Evolutionary conservation across 2,329 filamentous ascomycete species (phyloP).

Genomic region (Penicillium sp.): DNA sequence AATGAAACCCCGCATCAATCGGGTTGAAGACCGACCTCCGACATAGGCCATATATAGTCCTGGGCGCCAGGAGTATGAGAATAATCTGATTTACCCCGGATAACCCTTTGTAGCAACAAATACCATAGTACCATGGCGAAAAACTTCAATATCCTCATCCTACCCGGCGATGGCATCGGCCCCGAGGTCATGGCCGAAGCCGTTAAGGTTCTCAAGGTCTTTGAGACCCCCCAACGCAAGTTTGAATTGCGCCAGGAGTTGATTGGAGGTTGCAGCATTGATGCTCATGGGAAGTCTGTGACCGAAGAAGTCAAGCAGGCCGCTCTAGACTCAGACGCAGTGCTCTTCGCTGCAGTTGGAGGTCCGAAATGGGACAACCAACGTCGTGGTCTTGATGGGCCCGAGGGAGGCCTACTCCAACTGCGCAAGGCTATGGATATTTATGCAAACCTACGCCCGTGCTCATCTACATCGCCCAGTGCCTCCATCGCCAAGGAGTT

Average conservation of each 20-base stretch:
- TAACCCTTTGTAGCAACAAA: not conserved
- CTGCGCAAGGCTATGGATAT: conserved; percentile 85
- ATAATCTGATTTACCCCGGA: not conserved
- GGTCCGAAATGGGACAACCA: conserved; percentile 86
- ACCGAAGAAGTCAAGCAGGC: conserved; percentile 76
- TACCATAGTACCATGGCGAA: conserved; percentile 15
- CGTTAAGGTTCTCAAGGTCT: conserved; percentile 66
- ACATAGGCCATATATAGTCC: conserved; percentile 8
- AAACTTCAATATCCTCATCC: conserved; percentile 69
- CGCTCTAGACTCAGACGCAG: conserved; percentile 76
- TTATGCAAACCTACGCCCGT: conserved; percentile 88
- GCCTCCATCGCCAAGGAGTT: conserved; percentile 69
- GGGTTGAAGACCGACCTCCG: conserved; percentile 26
- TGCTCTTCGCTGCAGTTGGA: conserved; percentile 85
- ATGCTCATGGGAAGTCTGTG: conserved; percentile 70
- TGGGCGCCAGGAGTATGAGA: not conserved
- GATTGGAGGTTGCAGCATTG: conserved; percentile 83
- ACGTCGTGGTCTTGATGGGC: conserved; percentile 66
- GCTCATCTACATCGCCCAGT: conserved; percentile 70
- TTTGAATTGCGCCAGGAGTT: conserved; percentile 84
- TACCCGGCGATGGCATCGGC: conserved; percentile 76
- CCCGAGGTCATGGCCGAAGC: conserved; percentile 63
- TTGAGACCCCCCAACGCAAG: conserved; percentile 67
- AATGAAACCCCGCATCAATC: conserved; percentile 28
- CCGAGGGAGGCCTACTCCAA: conserved; percentile 80